Percentiles rank a stretch among this genome's conserved stretches.
Conservation (phyloP, 495 filamentous ascomycete species). For the Choiromyces venosus region DNA sequence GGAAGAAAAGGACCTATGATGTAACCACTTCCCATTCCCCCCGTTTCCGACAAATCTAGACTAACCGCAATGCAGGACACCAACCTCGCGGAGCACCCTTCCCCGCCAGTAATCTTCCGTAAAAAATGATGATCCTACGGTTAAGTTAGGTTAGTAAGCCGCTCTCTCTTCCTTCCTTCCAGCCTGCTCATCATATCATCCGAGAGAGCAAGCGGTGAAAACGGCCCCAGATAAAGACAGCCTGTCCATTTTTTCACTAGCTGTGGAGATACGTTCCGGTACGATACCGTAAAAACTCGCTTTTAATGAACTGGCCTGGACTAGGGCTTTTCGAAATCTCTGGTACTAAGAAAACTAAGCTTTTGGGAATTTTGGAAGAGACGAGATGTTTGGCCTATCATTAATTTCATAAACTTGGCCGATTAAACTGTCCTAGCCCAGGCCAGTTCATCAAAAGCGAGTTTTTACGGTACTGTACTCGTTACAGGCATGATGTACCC, state of each 20-base stretch:
- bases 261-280: slow-evolving; percentile 2
- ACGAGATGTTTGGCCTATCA: too few species aligned
- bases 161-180: background rate
- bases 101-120: background rate
- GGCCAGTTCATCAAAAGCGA: too few species aligned
- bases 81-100: background rate
- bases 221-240: background rate
- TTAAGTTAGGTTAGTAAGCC: background rate
- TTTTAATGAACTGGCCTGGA: too few species aligned
- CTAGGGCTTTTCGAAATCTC: too few species aligned
- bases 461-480: too few species aligned
- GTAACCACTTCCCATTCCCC: background rate
- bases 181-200: background rate
- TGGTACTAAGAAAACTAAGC: too few species aligned
- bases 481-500: too few species aligned
- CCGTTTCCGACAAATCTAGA: background rate
- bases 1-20: background rate
- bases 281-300: too few species aligned
- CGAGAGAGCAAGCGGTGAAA: background rate
- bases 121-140: background rate
- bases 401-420: too few species aligned
- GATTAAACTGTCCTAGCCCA: too few species aligned
- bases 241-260: background rate
- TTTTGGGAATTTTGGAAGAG: too few species aligned
- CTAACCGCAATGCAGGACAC: background rate